Conservation (phyloP, 2,329 filamentous ascomycete genomes). For the Coniella vitis region DNA sequence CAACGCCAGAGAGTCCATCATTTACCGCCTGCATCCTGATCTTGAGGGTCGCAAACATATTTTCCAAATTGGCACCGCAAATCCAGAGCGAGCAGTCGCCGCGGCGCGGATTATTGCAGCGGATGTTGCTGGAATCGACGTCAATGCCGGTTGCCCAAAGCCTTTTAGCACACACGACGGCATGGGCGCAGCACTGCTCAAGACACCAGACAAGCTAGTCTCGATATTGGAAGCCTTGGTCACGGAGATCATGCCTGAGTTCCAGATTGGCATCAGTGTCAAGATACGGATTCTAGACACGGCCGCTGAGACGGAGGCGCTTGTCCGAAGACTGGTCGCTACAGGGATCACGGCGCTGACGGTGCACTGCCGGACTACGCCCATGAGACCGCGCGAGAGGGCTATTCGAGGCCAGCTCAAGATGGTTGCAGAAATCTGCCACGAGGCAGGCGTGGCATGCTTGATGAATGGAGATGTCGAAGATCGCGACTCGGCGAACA, state of each 20-base stretch:
- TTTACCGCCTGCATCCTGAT: conserved; percentile 77
- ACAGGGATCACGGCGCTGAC: conserved; percentile 92
- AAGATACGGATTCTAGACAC: conserved; percentile 88
- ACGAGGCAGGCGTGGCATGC: conserved; percentile 80
- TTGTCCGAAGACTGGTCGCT: conserved; percentile 71
- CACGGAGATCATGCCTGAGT: conserved; percentile 65
- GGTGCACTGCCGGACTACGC: conserved; percentile 90
- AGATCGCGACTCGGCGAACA: conserved; percentile 62
- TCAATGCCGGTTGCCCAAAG: conserved; percentile 98
- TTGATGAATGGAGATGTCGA: conserved; percentile 93
- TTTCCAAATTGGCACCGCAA: conserved; percentile 87
- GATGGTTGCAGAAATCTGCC: conserved; percentile 78
- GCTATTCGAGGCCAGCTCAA: conserved; percentile 80
- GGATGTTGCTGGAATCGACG: conserved; percentile 89
- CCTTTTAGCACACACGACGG: conserved; percentile 89
- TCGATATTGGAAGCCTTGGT: conserved; percentile 81
- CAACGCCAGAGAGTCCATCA: conserved; percentile 57
- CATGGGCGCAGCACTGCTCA: conserved; percentile 89
- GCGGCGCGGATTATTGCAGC: conserved; percentile 77
- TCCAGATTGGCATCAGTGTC: conserved; percentile 88
- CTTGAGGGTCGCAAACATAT: conserved; percentile 70
- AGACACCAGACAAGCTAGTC: conserved; percentile 75
- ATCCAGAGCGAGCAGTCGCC: conserved; percentile 73
- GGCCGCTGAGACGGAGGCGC: conserved; percentile 61
- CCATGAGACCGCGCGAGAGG: conserved; percentile 85